Evolutionary conservation across 768 basidiomycete genomes (phyloP).

Genomic region (Flagelloscypha sp.): DNA sequence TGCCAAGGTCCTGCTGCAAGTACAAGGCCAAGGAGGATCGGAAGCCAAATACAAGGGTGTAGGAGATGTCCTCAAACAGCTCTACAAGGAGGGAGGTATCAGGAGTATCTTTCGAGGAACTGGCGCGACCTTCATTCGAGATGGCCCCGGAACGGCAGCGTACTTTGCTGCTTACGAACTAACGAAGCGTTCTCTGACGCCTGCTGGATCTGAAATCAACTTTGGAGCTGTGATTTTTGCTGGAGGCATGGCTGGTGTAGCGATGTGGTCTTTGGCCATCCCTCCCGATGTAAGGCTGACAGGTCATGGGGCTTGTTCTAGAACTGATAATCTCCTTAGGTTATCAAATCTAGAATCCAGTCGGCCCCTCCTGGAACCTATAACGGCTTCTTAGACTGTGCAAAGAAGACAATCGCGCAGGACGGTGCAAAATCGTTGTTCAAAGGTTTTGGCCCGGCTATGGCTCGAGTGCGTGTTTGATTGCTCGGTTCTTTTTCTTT

Average conservation of each 20-base stretch:
- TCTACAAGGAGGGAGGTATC: conserved; percentile 91
- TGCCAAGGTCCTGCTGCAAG: conserved; percentile 92
- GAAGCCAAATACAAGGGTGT: conserved; percentile 82
- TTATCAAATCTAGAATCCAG: conserved; percentile 91
- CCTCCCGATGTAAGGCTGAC: conserved; percentile 77
- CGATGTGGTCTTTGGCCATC: conserved; percentile 97
- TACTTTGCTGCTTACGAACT: conserved; percentile 98
- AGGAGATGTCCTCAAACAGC: conserved; percentile 77
- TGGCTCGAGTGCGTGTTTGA: conserved; percentile 65
- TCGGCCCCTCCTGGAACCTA: conserved; percentile 98
- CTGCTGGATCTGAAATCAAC: conserved; percentile 74
- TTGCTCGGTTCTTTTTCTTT: not conserved
- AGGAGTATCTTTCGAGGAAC: conserved; percentile 90
- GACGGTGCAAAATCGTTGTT: conserved; percentile 86
- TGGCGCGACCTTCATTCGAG: conserved; percentile 85
- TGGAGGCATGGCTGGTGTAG: conserved; percentile 90
- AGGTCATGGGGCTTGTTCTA: not conserved
- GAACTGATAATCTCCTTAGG: conserved; percentile 37
- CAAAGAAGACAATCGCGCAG: conserved; percentile 80
- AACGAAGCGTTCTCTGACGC: conserved; percentile 79
- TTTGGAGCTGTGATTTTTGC: conserved; percentile 83
- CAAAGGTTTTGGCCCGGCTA: conserved; percentile 97
- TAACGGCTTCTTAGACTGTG: conserved; percentile 87
- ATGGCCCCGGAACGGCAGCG: conserved; percentile 96
- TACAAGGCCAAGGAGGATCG: conserved; percentile 79